Conservation (phyloP, 139 green algal genomes). For the Nannochloris sp. region DNA sequence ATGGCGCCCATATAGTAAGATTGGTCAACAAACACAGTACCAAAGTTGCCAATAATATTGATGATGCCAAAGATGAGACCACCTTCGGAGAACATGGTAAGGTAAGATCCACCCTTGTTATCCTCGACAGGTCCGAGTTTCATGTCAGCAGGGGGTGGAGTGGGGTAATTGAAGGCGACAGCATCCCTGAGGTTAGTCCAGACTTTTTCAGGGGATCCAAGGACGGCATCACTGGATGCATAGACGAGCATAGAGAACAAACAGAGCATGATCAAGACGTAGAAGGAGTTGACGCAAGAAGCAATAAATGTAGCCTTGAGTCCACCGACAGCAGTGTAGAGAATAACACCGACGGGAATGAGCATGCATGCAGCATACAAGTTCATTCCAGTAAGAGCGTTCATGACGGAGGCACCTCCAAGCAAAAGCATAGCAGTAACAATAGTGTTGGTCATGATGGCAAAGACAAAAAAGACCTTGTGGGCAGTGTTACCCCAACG, state of each 20-base stretch:
- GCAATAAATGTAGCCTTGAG: constrained; percentile 75
- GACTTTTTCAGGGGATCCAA: constrained; percentile 57
- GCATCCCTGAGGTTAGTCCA: too few species aligned
- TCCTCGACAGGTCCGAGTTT: constrained; percentile 46
- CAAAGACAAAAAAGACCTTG: constrained; percentile 79
- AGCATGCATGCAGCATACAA: constrained; percentile 29
- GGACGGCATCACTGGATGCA: constrained; percentile 24
- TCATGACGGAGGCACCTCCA: constrained; percentile 79
- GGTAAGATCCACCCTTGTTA: constrained; percentile 78
- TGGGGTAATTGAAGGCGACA: constrained; percentile 31
- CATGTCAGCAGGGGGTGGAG: constrained; percentile 1
- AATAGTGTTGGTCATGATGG: constrained; percentile 83
- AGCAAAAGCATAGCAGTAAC: constrained; percentile 88
- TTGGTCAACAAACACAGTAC: constrained; percentile 89
- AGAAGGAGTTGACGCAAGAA: constrained; percentile 76
- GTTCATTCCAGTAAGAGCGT: constrained; percentile 75
- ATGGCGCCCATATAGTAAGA: constrained; percentile 89
- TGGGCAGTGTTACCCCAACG: constrained; percentile 50
- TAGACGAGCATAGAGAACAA: constrained; percentile 84
- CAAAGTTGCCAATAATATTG: constrained; percentile 94
- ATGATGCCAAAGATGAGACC: constrained; percentile 94
- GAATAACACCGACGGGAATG: constrained; percentile 56
- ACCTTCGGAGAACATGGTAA: constrained; percentile 83
- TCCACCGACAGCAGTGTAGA: constrained; percentile 79
- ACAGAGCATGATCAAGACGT: constrained; percentile 80